Percentiles rank a stretch among this genome's conserved stretches.
phyloP scores from a whole-genome alignment of 2,329 filamentous ascomycete species.

The Epichloe baconii region DNA sequence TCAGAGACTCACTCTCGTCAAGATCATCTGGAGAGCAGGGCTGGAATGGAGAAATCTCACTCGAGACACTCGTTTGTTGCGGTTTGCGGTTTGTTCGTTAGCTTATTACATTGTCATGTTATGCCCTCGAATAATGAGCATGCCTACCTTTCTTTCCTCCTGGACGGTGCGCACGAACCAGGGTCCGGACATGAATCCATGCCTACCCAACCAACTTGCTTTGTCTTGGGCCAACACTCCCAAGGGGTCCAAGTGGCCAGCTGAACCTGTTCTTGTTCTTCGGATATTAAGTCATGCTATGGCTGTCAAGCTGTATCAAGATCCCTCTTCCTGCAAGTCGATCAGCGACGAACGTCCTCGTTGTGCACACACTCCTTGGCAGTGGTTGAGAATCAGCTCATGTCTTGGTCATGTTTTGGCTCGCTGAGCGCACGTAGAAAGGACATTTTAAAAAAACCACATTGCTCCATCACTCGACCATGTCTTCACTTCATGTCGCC shows the following conservation, averaged over 20 bases:
- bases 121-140: neutral
- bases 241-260: slow-evolving; percentile 3
- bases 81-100: neutral
- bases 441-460: too few relatives aligned
- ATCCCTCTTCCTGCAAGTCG: neutral
- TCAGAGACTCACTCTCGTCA: too few relatives aligned
- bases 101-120: neutral
- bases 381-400: too few relatives aligned
- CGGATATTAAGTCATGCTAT: neutral
- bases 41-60: neutral
- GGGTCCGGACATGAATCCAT: neutral
- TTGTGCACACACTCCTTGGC: neutral
- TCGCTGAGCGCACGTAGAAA: too few relatives aligned
- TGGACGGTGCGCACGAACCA: neutral
- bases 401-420: too few relatives aligned
- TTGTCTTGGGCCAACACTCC: slow-evolving; percentile 2
- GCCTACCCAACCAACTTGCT: slow-evolving; percentile 1
- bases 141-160: too few relatives aligned
- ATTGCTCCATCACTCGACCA: too few relatives aligned
- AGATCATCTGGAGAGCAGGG: neutral
- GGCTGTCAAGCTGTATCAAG: neutral
- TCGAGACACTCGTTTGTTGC: neutral
- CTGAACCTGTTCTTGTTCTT: too few relatives aligned
- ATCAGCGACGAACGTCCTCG: neutral
- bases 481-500: too few relatives aligned